Base-by-base conservation (phyloP, 176 grass and related monocot species). In the Stipa capillata region DNA sequence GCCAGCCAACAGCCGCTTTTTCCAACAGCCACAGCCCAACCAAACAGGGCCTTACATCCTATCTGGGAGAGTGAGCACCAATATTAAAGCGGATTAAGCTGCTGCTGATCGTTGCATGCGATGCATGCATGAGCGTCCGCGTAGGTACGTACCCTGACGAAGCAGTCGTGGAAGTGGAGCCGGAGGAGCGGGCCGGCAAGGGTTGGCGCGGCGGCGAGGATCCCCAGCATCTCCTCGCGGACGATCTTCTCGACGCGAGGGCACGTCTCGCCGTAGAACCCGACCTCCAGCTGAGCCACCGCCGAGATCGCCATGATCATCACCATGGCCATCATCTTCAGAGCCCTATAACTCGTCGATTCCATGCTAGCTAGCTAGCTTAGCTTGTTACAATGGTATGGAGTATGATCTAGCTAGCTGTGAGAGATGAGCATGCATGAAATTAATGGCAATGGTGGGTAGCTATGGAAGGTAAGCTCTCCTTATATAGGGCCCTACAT, bases 151-250 rank as follows among this genome's bases (percentile, higher is more conserved):
- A 97, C 94, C 85, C 91, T 82, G 73, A 97, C 94, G 64, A 97
- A 97, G 74, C 91, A 97, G 64, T 97, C 94, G 85, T 97, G 94
- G 89, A 91, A 92, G 77, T 98, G 92, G n/a, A 94, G 85, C 37
- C 92, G 60, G 59, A 91, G 25, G 27, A 71, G 27, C 41, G 76
- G 76, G 25, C 76, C 84, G 14, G 57, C 40, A 57, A 78, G 74
- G 40, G 50, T 64, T 2, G 74, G 74, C 5, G 74, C 74, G 36
- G 15, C 74, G 37, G 37, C 0, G 14, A 78, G 54, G 74, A 62
- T 47, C 13, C 29, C 8, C 17, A 60, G 1, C 74, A 78, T 78
- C 74, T 78, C 74, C 40, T 78, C 24, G 25, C 74, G 56, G 2
- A 78, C 74, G 27, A 78, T 64, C 50, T 64, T 24, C 53, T 63